Percentiles rank a stretch among this genome's conserved stretches.
Conservation (phyloP, 75 land plant genomes). For the Chamaecyparis obtusa region DNA sequence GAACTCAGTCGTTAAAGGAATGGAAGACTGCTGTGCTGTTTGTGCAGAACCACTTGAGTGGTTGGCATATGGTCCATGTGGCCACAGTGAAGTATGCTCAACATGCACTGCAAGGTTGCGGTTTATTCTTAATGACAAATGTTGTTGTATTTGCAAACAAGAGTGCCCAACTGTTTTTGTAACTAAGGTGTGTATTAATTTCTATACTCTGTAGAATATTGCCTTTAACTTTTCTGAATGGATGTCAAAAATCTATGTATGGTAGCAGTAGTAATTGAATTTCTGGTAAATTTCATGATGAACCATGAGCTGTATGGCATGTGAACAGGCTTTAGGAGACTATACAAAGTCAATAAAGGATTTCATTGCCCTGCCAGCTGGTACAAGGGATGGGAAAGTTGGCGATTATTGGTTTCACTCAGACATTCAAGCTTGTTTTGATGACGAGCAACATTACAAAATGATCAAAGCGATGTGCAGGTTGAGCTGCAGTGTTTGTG, state of each 20-base stretch:
- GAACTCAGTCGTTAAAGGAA: conserved; percentile 12
- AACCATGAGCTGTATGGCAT: background rate
- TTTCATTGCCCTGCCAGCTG: conserved; percentile 57
- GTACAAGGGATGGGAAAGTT: conserved; percentile 37
- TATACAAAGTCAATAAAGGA: conserved; percentile 68
- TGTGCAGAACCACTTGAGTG: conserved; percentile 92
- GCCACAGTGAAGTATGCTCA: conserved; percentile 94
- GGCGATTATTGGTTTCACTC: conserved; percentile 68
- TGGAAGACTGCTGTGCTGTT: conserved; percentile 98
- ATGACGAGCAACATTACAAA: conserved; percentile 86
- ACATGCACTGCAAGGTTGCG: conserved; percentile 87
- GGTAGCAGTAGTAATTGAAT: background rate
- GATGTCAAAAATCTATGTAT: background rate
- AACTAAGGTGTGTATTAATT: conserved; percentile 61
- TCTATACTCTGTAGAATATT: background rate
- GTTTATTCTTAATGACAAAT: conserved; percentile 79
- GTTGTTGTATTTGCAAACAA: conserved; percentile 93
- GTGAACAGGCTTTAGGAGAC: conserved; percentile 84
- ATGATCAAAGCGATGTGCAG: conserved; percentile 91
- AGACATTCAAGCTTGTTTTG: conserved; percentile 75
- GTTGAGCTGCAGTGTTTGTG: conserved; percentile 65
- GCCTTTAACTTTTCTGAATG: background rate
- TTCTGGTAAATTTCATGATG: background rate
- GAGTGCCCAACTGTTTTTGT: conserved; percentile 71
- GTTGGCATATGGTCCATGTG: conserved; percentile 94